Evolutionary conservation across 2,329 filamentous ascomycete species (phyloP), one percentile per base, ranked within the genome.

Genomic region (Penicillium brasilianum): DNA sequence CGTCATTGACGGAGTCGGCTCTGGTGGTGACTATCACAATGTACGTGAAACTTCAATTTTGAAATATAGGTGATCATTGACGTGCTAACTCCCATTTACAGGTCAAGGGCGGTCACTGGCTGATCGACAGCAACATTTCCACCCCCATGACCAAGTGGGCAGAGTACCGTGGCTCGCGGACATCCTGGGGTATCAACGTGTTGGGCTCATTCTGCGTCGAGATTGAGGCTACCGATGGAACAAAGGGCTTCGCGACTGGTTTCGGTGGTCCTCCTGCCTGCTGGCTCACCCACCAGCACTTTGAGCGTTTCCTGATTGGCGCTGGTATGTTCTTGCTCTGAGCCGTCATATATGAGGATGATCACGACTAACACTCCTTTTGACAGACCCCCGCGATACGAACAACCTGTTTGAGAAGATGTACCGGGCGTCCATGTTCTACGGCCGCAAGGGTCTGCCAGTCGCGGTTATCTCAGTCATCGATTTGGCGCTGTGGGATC

Each of bases 381-480:
- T 28, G 13, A 46, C 65, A 87, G 93, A 97, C 76, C 93, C 93
- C 11, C 86, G 93, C 69, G 92, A 97, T 74, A 96, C 92, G 56
- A 97, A 96, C 78, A 86, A 93, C 65, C 83, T 97, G 32, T 97
- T 96, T 75, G 93, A 97, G 82, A 92, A 96, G 77, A 97, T 97
- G 93, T 97, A 97, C 82, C 88, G 93, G 62, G 91, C 86, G 1
- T 96, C 92, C 68, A 96, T 97, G 91, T 97, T 97, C 83, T 97
- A 97, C 74, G 93, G 93, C 63, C 89, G 93, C 68, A 97, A 97
- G 78, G 93, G 93, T 50, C 87, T 97, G 1, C 90, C 93, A 1
- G 86, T 94, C 11, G 93, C 93, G 56, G 90, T 96, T 72, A 97
- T 97, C 73, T 96, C 92, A 1, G 93, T 97, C 66, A 95, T 97